These are phyloP conservation scores for Mentha longifolia DNA, from an alignment of 257 asterid genomes.

Conservation along the genomic window DNA sequence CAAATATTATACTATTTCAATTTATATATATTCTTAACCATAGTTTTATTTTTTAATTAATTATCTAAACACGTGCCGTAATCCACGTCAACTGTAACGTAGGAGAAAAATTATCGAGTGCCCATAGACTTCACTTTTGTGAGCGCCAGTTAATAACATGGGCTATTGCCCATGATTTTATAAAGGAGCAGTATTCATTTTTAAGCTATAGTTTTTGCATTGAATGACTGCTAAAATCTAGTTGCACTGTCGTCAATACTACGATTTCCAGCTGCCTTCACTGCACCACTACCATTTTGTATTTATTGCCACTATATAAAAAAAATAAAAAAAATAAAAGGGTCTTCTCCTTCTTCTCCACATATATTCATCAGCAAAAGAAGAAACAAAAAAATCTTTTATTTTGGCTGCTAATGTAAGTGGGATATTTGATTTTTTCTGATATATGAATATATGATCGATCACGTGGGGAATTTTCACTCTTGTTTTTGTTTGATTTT, in stretches of 20 bases:
- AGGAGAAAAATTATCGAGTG: not conserved
- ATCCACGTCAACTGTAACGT: not conserved
- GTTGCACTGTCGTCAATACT: constrained; percentile 8
- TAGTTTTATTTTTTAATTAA: too few relatives aligned
- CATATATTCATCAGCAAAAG: not conserved
- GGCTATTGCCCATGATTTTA: not conserved
- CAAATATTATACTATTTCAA: not conserved
- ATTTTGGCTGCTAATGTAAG: constrained; percentile 30
- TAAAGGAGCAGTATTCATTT: not conserved
- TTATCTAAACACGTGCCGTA: not conserved
- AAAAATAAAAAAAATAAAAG: too few relatives aligned
- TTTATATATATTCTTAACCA: not conserved
- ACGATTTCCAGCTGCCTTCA: constrained; percentile 18
- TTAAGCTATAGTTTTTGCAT: constrained; percentile 14
- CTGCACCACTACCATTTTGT: not conserved
- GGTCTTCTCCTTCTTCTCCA: not conserved
- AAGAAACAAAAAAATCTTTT: not conserved
- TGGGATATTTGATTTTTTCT: not conserved
- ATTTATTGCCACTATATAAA: constrained; percentile 4
- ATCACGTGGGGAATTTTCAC: too few relatives aligned
- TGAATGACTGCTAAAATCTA: constrained; percentile 21
- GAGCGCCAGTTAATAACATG: not conserved
- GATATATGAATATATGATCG: too few relatives aligned
- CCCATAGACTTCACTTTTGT: not conserved
- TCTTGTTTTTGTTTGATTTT: not conserved